Evolutionary conservation across 352 stramenopile genomes (phyloP).

Genomic region (Globisporangium spinosum): DNA sequence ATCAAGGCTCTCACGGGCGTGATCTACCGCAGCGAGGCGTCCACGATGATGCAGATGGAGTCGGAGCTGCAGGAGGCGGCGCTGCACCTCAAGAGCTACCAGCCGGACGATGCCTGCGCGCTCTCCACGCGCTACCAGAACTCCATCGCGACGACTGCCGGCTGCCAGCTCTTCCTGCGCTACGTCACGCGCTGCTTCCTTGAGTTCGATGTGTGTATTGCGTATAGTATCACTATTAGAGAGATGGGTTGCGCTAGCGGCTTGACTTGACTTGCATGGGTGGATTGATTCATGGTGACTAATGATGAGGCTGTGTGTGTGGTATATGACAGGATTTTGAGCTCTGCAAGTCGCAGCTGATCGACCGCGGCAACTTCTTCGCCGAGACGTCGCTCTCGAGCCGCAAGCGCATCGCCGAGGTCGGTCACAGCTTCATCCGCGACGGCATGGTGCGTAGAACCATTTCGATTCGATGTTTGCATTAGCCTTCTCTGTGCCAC

Average conservation of each 20-base stretch:
- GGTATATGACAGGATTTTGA: constrained; percentile 79
- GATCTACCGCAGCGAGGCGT: constrained; percentile 87
- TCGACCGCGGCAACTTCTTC: constrained; percentile 92
- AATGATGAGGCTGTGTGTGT: background rate
- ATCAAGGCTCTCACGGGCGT: constrained; percentile 93
- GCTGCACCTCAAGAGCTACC: constrained; percentile 59
- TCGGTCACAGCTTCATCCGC: constrained; percentile 93
- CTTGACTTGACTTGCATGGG: too few species aligned
- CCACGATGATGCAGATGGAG: constrained; percentile 96
- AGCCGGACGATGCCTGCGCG: constrained; percentile 35
- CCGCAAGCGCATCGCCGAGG: constrained; percentile 90
- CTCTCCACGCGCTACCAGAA: constrained; percentile 58
- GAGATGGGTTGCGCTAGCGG: background rate
- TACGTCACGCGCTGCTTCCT: constrained; percentile 92
- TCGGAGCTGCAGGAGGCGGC: constrained; percentile 88
- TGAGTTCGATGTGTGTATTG: constrained; percentile 69
- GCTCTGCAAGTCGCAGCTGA: constrained; percentile 86
- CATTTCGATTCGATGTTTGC: too few species aligned
- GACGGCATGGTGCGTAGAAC: constrained; percentile 77
- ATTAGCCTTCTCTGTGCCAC: too few species aligned
- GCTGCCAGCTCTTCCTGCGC: constrained; percentile 92
- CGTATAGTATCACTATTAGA: background rate
- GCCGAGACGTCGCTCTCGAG: constrained; percentile 90
- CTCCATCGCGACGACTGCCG: constrained; percentile 87
- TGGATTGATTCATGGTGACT: background rate